Evolutionary conservation across 2,329 filamentous ascomycete species (phyloP).

Genomic region (Xylaria sp.): DNA sequence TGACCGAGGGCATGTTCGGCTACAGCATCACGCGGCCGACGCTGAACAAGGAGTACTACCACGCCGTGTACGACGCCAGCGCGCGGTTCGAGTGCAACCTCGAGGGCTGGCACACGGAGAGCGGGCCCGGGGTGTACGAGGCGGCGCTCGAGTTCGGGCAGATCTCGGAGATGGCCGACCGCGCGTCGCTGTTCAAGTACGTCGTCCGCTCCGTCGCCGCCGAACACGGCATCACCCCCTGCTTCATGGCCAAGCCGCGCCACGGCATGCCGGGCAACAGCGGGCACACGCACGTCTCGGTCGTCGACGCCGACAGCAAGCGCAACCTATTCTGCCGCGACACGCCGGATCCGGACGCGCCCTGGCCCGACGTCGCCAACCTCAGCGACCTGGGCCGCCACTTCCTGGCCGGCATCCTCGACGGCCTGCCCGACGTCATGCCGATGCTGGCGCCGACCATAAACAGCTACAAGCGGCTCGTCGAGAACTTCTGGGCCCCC

Average conservation of each 20-base stretch:
- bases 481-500: conserved; percentile 99
- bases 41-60: conserved; percentile 83
- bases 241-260: conserved; percentile 98
- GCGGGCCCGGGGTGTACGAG: conserved; percentile 86
- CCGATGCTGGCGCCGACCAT: conserved; percentile 90
- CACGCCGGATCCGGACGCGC: conserved; percentile 68
- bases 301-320: conserved; percentile 76
- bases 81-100: conserved; percentile 71
- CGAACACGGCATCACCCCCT: conserved; percentile 89
- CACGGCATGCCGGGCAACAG: conserved; percentile 91
- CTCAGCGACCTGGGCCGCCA: conserved; percentile 89
- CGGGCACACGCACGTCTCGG: conserved; percentile 92
- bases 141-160: conserved; percentile 91
- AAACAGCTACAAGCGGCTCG: conserved; percentile 96
- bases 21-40: conserved; percentile 77
- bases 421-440: conserved; percentile 93
- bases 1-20: conserved; percentile 83
- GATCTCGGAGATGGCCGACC: conserved; percentile 87
- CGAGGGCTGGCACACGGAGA: conserved; percentile 85
- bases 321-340: conserved; percentile 78
- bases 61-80: conserved; percentile 73
- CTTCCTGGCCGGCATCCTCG: conserved; percentile 88
- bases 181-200: conserved; percentile 91
- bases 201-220: conserved; percentile 86
- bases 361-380: conserved; percentile 74